phyloP scores from a whole-genome alignment of 495 filamentous ascomycete genomes.

The Aspergillus mulundensis region DNA sequence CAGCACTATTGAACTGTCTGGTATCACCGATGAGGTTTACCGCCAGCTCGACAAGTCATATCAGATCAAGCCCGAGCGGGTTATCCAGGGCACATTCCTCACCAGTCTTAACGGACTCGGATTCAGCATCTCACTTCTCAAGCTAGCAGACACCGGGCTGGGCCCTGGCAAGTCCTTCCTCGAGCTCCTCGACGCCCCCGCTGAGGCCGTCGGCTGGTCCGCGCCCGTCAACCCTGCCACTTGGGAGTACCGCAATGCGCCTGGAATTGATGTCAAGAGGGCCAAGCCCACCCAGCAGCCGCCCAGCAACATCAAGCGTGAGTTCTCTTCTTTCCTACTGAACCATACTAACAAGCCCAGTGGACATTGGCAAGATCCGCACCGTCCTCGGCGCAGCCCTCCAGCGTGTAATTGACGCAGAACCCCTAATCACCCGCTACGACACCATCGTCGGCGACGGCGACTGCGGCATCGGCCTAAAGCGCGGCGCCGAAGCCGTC shows the following conservation, averaged over 20 bases:
- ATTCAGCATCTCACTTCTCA: constrained; percentile 84
- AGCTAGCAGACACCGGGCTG: constrained; percentile 74
- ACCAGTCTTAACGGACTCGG: constrained; percentile 90
- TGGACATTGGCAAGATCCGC: constrained; percentile 56
- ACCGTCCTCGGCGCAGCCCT: constrained; percentile 63
- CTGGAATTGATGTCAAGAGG: constrained; percentile 43
- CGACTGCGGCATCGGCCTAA: constrained; percentile 88
- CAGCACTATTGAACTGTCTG: constrained; percentile 81
- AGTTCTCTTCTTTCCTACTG: constrained; percentile 11
- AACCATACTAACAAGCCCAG: constrained; percentile 33
- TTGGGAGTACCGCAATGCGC: constrained; percentile 47
- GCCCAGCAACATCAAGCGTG: constrained; percentile 66
- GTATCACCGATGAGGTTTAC: constrained; percentile 84
- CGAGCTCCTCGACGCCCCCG: constrained; percentile 79
- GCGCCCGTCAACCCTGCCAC: constrained; percentile 57
- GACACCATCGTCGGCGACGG: constrained; percentile 95
- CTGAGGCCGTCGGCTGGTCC: constrained; percentile 82
- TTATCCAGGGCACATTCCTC: constrained; percentile 58
- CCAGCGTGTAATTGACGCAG: constrained; percentile 65
- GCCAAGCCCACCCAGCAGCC: constrained; percentile 54
- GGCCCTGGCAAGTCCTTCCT: constrained; percentile 74
- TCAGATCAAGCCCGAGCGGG: constrained; percentile 66
- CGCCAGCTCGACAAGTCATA: constrained; percentile 66
- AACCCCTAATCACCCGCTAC: constrained; percentile 80
- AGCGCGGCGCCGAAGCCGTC: constrained; percentile 85